A percentile compares a stretch with the other conserved stretches of the same genome.
These are phyloP conservation scores for Deuterostichococcus epilithicus DNA, from an alignment of 139 green algal genomes.

Conservation along the genomic window DNA sequence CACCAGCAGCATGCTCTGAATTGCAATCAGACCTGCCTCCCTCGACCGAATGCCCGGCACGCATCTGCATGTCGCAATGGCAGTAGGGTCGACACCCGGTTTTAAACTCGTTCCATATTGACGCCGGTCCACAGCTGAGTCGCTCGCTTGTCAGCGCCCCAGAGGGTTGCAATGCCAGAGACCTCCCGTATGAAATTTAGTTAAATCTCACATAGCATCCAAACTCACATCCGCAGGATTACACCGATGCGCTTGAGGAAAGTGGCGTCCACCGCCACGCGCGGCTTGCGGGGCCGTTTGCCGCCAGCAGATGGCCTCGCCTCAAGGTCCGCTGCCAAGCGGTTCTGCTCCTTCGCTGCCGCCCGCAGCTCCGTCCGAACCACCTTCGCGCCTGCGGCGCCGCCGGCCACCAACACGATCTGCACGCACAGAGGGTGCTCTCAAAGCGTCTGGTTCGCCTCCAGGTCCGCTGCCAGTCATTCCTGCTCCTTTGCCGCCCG, in stretches of 20 bases:
- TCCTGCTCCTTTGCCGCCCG: too few species aligned
- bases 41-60: slow-evolving; percentile 56
- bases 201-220: neutral
- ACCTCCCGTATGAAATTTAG: neutral
- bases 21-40: slow-evolving; percentile 69
- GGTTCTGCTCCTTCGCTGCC: slow-evolving; percentile 14
- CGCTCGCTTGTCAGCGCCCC: neutral
- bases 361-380: neutral
- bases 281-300: slow-evolving; percentile 8
- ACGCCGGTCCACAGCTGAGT: neutral
- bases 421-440: neutral
- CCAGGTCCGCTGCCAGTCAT: too few species aligned
- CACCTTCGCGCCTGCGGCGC: slow-evolving; percentile 7
- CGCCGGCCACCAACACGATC: slow-evolving; percentile 11
- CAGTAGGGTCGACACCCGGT: too few species aligned
- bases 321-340: slow-evolving; percentile 22
- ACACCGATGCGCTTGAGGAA: slow-evolving; percentile 37
- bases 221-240: slow-evolving; percentile 46
- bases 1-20: slow-evolving; percentile 70
- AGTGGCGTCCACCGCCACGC: slow-evolving; percentile 49
- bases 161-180: neutral
- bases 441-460: too few species aligned
- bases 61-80: slow-evolving; percentile 77
- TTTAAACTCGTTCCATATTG: too few species aligned
- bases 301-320: neutral